Evolutionary conservation across 495 filamentous ascomycete genomes (phyloP), one percentile per base, ranked within the genome.

Genomic region (Tuber umbilicatum): DNA sequence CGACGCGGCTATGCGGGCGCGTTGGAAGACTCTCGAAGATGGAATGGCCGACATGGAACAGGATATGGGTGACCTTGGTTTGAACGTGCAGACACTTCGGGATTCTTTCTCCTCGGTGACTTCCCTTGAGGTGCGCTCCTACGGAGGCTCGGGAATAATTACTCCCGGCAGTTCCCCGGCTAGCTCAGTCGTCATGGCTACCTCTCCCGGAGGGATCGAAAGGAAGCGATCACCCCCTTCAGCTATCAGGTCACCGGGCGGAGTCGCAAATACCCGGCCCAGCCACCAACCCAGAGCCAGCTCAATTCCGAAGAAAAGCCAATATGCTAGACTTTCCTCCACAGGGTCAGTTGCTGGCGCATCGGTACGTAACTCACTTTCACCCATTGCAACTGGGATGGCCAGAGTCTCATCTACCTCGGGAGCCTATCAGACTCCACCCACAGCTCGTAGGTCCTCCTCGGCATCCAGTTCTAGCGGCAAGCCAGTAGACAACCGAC

Each of bases 41-140:
- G 88, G 91, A 73, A 93, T 95, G 84, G 87, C 85, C 47, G 90
- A 93, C 21, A 89, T 95, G 85, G 91, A 97, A 84, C 73, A 86
- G 31, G 85, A 87, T 23, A 81, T 97, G 39, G 91, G 94, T 69
- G 92, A 97, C 70, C 84, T 94, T 5, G 86, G 90, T 68, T 82
- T 85, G 27, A 89, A 91, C 67, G 88, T 86, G 42, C 92, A 95
- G 81, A 92, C 91, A 74, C 86, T 97, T 72, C 90, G 95, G 42
- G 95, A 98, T 82, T 98, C 94, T 0, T 91, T 98, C 72, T 97
- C 94, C 5, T 97, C 90, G 79, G 92, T 97, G 76, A 84, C 95
- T 27, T 97, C 94, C 0, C 91, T 92, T 77, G 95, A 97, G 81
- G 72, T 82, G 21, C 89, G 89, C 77, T 95, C 93, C 1, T 88